These are phyloP conservation scores for Aspergillus sclerotioniger DNA, from an alignment of 495 filamentous ascomycete species.

Conservation along the genomic window DNA sequence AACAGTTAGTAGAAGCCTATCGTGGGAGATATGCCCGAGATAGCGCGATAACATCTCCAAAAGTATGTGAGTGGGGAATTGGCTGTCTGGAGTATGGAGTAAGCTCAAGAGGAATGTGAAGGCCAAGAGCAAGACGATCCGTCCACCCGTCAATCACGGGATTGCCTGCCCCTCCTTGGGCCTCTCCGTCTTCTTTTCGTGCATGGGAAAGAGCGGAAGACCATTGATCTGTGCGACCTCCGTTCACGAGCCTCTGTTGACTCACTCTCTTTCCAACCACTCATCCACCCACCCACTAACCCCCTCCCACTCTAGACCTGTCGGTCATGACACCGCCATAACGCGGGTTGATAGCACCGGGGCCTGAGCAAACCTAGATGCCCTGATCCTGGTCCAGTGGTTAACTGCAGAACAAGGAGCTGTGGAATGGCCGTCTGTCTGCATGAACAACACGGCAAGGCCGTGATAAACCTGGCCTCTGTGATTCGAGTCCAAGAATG, in stretches of 20 bases:
- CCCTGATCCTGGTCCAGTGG: background rate
- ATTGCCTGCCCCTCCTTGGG: background rate
- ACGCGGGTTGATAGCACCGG: background rate
- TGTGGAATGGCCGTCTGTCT: background rate
- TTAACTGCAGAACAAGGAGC: background rate
- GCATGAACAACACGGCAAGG: background rate
- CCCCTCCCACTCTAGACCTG: background rate
- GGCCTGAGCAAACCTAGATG: background rate
- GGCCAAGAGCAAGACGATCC: background rate
- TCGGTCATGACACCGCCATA: background rate
- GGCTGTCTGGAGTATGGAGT: background rate
- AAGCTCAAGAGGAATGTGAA: background rate
- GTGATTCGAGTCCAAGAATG: slow-evolving; percentile 2
- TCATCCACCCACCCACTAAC: background rate
- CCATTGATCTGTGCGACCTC: background rate
- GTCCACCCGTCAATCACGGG: background rate
- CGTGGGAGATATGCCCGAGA: background rate
- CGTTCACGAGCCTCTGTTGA: background rate
- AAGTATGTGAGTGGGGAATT: no score
- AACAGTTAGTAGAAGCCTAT: background rate
- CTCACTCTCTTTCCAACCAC: background rate
- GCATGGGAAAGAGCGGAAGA: background rate
- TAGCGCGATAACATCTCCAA: no score
- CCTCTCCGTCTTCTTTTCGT: background rate
- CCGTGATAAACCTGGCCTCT: background rate